Base-by-base conservation (phyloP, 306 rosid genomes). In the Lablab purpureus region DNA sequence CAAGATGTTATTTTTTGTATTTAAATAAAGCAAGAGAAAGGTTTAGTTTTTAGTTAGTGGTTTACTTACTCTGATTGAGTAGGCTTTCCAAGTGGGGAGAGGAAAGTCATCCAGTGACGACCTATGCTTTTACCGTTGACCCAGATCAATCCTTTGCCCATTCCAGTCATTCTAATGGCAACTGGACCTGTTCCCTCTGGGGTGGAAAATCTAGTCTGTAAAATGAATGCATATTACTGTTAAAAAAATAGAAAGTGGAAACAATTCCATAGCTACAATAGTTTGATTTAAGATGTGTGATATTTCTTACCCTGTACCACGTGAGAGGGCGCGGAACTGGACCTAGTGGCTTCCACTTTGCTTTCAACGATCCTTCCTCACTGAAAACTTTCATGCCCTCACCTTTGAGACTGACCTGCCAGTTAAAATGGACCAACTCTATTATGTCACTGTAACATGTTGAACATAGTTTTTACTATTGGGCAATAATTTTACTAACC, bases 141-240 rank as follows among this genome's bases (percentile, higher is more conserved):
- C 93, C 92, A 96, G 18, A 96, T 10, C 87, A 90, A 84, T 74
- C 99, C 99, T 79, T 96, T 96, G 0, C 88, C 88, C 99, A 90
- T 93, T 6, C 92, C 93, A 1, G 12, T 76, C 99, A 91, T 93
- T 45, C 93, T 73, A 50, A 96, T 89, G 9, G 91, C 94, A 65
- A 91, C 80, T 0, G 99, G 98, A 15, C 85, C 87, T 6, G 17
- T 85, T 30, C 97, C 98, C 73, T 86, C 92, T 7, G 99, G 99
- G 19, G 89, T 85, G 10, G 36, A 52, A 59, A 96, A 96, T 55
- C 67, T 80, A 67, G 99, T 76, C 94, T 93, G 84, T 77, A 34
- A 8, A 77, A 36, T 22, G 0, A 37, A 10, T 28, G 4, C 10
- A 63, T 18, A 56, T 4, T 3, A 0, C 15, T 1, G 12, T 55